phyloP scores from a whole-genome alignment of 768 basidiomycete genomes.

The Chalciporus chontae region DNA sequence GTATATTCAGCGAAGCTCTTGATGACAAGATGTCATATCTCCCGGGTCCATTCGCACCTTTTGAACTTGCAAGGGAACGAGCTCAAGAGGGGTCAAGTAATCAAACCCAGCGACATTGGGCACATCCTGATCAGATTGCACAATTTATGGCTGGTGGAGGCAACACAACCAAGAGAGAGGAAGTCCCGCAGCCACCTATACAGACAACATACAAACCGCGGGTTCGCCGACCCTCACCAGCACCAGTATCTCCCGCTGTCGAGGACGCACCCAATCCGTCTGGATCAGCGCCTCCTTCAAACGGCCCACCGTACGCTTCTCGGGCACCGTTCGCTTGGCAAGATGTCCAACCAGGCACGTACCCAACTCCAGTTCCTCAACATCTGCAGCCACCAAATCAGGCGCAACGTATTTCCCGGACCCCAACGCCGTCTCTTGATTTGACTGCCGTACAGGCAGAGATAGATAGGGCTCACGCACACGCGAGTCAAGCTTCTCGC shows the following conservation, averaged over 20 bases:
- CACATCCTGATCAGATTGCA: slow-evolving; percentile 36
- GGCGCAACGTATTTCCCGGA: slow-evolving; percentile 59
- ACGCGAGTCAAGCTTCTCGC: slow-evolving; percentile 65
- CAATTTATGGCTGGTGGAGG: slow-evolving; percentile 31
- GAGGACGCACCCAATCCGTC: slow-evolving; percentile 46
- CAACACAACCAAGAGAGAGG: slow-evolving; percentile 39
- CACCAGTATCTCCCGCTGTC: slow-evolving; percentile 23
- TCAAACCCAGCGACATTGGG: slow-evolving; percentile 36
- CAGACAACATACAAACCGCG: slow-evolving; percentile 77
- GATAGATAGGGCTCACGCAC: slow-evolving; percentile 75
- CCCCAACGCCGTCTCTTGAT: slow-evolving; percentile 69
- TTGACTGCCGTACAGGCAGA: slow-evolving; percentile 66
- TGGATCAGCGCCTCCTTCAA: slow-evolving; percentile 4
- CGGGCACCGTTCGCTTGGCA: slow-evolving; percentile 51
- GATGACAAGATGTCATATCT: slow-evolving; percentile 66
- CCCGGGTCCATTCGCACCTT: slow-evolving; percentile 67
- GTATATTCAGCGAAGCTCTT: slow-evolving; percentile 82
- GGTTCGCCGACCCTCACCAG: slow-evolving; percentile 53
- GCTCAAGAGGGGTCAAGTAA: slow-evolving; percentile 36
- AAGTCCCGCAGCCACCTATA: slow-evolving; percentile 23
- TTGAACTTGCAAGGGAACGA: slow-evolving; percentile 57
- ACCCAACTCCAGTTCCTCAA: slow-evolving; percentile 24
- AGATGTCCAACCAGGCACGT: slow-evolving; percentile 11
- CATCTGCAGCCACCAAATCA: slow-evolving; percentile 39
- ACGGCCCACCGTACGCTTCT: slow-evolving; percentile 40